These are phyloP conservation scores for Pyrenophora graminea DNA, from an alignment of 2,329 filamentous ascomycete species.

Conservation along the genomic window DNA sequence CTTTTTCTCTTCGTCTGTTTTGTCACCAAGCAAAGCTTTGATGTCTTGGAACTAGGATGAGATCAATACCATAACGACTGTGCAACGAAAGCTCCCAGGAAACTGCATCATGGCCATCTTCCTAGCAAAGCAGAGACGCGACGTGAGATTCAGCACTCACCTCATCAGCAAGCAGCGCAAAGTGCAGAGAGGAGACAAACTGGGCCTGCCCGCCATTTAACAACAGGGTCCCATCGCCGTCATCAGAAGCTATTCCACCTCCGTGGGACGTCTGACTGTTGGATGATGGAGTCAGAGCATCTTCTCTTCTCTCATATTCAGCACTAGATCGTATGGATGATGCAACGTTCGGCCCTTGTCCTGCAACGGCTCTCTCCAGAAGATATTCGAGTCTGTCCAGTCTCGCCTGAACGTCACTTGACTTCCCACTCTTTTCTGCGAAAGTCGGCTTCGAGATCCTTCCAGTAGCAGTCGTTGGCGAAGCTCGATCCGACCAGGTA, in stretches of 20 bases:
- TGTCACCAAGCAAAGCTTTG: constrained; percentile 42
- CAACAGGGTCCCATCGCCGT: constrained; percentile 43
- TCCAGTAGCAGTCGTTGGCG: constrained; percentile 20
- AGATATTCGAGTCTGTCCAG: constrained; percentile 45
- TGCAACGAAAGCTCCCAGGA: background rate
- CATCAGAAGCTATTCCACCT: constrained; percentile 44
- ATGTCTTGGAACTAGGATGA: constrained; percentile 45
- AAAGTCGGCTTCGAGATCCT: constrained; percentile 34
- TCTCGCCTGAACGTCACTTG: constrained; percentile 41
- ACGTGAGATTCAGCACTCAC: constrained; percentile 21
- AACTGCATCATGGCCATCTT: no score
- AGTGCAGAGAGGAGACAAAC: constrained; percentile 48
- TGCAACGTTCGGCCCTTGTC: constrained; percentile 19
- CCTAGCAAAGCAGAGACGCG: background rate
- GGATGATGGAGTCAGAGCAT: constrained; percentile 36
- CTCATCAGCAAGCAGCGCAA: constrained; percentile 46
- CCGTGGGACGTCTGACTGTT: constrained; percentile 41
- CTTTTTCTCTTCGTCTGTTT: constrained; percentile 38
- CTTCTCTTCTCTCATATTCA: constrained; percentile 30
- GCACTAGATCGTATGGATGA: constrained; percentile 22
- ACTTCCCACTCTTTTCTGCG: constrained; percentile 29
- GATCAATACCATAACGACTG: background rate
- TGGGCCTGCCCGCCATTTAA: constrained; percentile 46
- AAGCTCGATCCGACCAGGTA: constrained; percentile 40
- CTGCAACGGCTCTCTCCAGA: constrained; percentile 40